phyloP scores from a whole-genome alignment of 441 rosid genomes.

The Francoa sonchifolia region DNA sequence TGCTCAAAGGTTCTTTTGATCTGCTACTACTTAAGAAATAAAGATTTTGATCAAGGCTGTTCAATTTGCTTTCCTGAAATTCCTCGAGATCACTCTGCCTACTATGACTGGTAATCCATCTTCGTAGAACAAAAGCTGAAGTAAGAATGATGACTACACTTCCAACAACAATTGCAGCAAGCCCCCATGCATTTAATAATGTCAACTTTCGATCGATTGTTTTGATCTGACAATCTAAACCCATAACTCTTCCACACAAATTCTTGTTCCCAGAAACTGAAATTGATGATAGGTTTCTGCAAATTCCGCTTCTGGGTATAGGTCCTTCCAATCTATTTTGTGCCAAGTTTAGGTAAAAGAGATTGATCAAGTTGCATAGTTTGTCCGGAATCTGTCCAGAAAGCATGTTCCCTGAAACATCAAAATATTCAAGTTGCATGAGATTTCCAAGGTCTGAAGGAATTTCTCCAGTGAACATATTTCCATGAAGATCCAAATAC shows the following conservation, averaged over 20 bases:
- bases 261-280: constrained; percentile 47
- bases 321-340: constrained; percentile 55
- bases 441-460: constrained; percentile 57
- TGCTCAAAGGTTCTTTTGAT: constrained; percentile 79
- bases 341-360: constrained; percentile 39
- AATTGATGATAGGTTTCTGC: constrained; percentile 37
- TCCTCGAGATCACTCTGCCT: constrained; percentile 30
- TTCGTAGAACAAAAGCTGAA: constrained; percentile 24
- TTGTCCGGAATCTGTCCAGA: constrained; percentile 54
- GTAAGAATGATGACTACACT: constrained; percentile 23
- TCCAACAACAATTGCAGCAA: constrained; percentile 38
- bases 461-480: constrained; percentile 49
- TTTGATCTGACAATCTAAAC: constrained; percentile 34
- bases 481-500: constrained; percentile 51
- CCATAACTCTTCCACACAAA: constrained; percentile 41
- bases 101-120: constrained; percentile 25
- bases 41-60: constrained; percentile 44
- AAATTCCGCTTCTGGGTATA: constrained; percentile 47
- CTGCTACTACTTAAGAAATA: constrained; percentile 57
- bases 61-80: constrained; percentile 43
- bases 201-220: constrained; percentile 16
- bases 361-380: constrained; percentile 36
- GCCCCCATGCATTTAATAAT: constrained; percentile 36
- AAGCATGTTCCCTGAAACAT: constrained; percentile 46
- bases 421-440: constrained; percentile 58